Conservation (phyloP, 2,329 filamentous ascomycete genomes). For the Pseudocercospora crystallina region DNA sequence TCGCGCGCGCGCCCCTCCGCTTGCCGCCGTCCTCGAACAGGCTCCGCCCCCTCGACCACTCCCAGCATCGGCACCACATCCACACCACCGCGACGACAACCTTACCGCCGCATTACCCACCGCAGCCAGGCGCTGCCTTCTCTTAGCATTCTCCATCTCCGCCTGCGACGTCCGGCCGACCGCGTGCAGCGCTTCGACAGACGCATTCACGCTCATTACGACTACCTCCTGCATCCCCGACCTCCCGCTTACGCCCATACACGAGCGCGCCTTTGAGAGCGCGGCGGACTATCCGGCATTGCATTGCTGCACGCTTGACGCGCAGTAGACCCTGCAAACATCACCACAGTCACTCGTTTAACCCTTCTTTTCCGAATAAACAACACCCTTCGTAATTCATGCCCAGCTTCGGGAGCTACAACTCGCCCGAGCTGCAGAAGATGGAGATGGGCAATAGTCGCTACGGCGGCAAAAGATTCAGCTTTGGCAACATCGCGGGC, state of each 20-base stretch:
- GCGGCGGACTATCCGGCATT: background rate
- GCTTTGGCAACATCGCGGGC: conserved; percentile 84
- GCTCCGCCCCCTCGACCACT: no score
- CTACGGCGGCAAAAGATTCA: conserved; percentile 57
- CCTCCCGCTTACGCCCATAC: conserved; percentile 5
- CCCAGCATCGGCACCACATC: no score
- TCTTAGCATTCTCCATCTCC: no score
- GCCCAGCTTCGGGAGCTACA: conserved; percentile 28
- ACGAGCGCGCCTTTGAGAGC: conserved; percentile 4
- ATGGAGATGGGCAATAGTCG: conserved; percentile 32
- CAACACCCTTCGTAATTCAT: conserved; percentile 20
- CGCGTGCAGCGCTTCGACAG: no score
- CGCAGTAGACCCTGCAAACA: conserved; percentile 7
- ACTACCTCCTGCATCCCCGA: background rate
- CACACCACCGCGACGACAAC: no score
- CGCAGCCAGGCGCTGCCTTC: no score
- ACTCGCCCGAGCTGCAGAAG: conserved; percentile 30
- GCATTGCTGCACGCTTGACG: conserved; percentile 9
- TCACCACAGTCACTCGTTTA: conserved; percentile 21
- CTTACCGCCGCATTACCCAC: no score
- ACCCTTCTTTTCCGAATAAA: conserved; percentile 5
- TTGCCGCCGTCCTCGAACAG: no score
- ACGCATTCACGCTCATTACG: no score
- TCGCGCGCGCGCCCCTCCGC: no score
- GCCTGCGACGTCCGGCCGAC: no score